Evolutionary conservation across 805 yeast genomes (phyloP).

Genomic region (Yarrowia sp.): DNA sequence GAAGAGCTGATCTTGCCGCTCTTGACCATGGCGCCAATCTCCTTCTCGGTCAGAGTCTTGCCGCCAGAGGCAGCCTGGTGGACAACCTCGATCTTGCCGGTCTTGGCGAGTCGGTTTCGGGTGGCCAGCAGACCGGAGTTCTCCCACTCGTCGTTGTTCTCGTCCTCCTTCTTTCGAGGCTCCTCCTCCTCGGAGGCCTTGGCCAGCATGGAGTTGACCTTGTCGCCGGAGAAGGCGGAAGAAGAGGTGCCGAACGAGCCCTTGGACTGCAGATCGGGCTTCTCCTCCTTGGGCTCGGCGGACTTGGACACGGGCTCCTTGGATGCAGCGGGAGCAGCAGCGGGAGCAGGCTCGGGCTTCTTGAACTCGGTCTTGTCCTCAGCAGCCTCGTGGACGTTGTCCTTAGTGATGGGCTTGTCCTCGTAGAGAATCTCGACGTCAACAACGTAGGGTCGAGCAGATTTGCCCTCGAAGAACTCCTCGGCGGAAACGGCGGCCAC

Average conservation of each 20-base stretch:
- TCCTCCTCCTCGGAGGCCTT: constrained; percentile 41
- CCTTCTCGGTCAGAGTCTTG: constrained; percentile 36
- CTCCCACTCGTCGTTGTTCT: constrained; percentile 40
- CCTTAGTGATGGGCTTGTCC: constrained; percentile 62
- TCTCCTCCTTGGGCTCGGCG: constrained; percentile 46
- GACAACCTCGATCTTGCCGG: constrained; percentile 41
- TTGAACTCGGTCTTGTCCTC: constrained; percentile 40
- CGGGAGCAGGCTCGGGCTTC: constrained; percentile 45
- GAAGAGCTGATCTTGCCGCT: constrained; percentile 37
- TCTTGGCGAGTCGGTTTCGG: constrained; percentile 41
- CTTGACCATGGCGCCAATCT: constrained; percentile 35
- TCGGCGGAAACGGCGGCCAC: constrained; percentile 78
- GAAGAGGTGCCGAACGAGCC: constrained; percentile 40
- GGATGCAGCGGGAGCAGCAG: constrained; percentile 46
- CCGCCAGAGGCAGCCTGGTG: constrained; percentile 40
- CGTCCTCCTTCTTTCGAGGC: constrained; percentile 41
- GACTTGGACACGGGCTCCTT: constrained; percentile 45
- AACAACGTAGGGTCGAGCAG: constrained; percentile 77
- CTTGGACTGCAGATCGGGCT: constrained; percentile 41
- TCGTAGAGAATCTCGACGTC: constrained; percentile 80
- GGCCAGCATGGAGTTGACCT: constrained; percentile 40
- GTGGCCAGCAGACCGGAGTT: constrained; percentile 40
- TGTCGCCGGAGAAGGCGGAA: constrained; percentile 37
- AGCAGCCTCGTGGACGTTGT: constrained; percentile 47
- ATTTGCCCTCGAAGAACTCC: constrained; percentile 82